Percentiles rank a stretch among this genome's conserved stretches.
phyloP scores from a whole-genome alignment of 2,329 filamentous ascomycete species.

The Trichoderma lentiforme region DNA sequence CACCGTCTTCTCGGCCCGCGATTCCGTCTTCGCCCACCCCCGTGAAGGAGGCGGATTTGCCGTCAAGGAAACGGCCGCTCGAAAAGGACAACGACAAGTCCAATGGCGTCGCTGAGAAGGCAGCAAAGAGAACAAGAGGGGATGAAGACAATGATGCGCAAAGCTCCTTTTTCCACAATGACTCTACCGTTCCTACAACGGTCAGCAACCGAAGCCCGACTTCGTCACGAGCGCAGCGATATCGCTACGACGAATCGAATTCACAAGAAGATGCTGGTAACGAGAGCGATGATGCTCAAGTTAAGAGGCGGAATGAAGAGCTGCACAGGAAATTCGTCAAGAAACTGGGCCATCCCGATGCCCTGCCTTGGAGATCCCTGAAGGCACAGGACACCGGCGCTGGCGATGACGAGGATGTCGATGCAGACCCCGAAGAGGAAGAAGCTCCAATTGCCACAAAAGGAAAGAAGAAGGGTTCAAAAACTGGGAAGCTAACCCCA shows the following conservation, averaged over 20 bases:
- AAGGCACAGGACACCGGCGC: conserved; percentile 52
- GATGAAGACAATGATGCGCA: conserved; percentile 35
- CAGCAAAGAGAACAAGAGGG: conserved; percentile 29
- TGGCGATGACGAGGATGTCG: conserved; percentile 55
- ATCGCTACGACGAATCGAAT: conserved; percentile 45
- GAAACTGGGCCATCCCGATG: conserved; percentile 84
- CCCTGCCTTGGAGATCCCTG: conserved; percentile 64
- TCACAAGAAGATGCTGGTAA: conserved; percentile 39
- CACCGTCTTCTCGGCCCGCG: conserved; percentile 34
- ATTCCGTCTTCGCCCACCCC: conserved; percentile 25
- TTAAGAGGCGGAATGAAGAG: conserved; percentile 59
- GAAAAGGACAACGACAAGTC: conserved; percentile 43
- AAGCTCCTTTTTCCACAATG: conserved; percentile 34
- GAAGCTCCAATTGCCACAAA: conserved; percentile 45
- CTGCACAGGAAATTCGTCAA: conserved; percentile 84
- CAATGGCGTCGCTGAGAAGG: neutral
- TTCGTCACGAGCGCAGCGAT: conserved; percentile 48
- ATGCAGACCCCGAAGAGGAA: conserved; percentile 55
- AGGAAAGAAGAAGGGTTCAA: conserved; percentile 65
- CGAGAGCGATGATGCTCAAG: conserved; percentile 50
- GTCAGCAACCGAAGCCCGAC: conserved; percentile 16
- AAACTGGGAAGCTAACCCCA: conserved; percentile 78
- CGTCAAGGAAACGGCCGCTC: conserved; percentile 50
- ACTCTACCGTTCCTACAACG: neutral
- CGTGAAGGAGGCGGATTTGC: conserved; percentile 28